Evolutionary conservation across 768 basidiomycete species (phyloP), one percentile per base, ranked within the genome.

Genomic region (Gelatoporia subvermispora): DNA sequence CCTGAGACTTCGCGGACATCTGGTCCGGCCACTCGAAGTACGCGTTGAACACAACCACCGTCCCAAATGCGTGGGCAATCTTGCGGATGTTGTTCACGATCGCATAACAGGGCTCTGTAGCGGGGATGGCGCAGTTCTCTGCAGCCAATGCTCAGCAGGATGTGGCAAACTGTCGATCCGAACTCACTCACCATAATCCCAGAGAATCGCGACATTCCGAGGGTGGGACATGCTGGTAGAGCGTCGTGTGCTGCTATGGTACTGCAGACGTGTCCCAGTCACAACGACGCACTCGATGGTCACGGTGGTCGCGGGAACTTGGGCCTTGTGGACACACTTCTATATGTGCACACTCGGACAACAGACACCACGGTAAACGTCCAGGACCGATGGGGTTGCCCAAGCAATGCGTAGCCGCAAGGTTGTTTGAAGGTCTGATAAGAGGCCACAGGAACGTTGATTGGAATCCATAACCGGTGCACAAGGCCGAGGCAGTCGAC

Each of bases 1-100:
- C 53, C 28, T 65, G 55, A 18, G 69, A 68, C 54, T 72, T 68
- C 25, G 62, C 28, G 48, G 67, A 49, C 0, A 64, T 57, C 54
- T 66, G 65, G 1, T 73, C 68, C 9, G 77, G 67, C 17, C 74
- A 50, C 52, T 79, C 74, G 35, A 77, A 60, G 60, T 82, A 82
- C 7, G 77, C 78, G 54, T 74, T 78, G 65, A 82, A 80, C 0
- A 69, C 59, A 5, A 67, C 73, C 3, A 79, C 65, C 47, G 62
- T 67, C 35, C 79, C 79, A 55, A 72, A 77, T 3, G 65, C 47
- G 42, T 73, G 71, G 2, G 76, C 73, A n/a, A 78, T 53, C 17
- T 64, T 61, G 21, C 71, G 65, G 5, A 81, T 71, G 39, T 68
- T 71, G 50, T 73, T 66, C 3, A 71, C 71, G 17, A 77, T 62